These are phyloP conservation scores for Flueggea neowawraea DNA, from an alignment of 441 rosid species.

Conservation along the genomic window DNA sequence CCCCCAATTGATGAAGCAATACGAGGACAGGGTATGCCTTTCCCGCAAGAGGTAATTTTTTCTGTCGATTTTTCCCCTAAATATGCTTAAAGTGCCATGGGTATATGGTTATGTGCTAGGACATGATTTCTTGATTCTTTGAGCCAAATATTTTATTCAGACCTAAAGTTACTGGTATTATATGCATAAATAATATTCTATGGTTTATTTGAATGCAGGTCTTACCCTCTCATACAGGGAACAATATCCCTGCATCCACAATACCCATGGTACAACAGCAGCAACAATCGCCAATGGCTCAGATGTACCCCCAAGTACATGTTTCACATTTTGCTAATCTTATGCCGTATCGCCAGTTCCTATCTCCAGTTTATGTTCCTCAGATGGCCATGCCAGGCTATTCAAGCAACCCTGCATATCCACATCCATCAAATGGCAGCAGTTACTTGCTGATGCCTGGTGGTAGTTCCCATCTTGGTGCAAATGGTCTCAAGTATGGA, in stretches of 20 bases:
- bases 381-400: conserved; percentile 93
- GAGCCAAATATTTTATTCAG: no score
- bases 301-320: conserved; percentile 93
- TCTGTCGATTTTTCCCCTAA: no score
- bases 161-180: not conserved
- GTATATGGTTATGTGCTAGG: no score
- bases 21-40: conserved; percentile 61
- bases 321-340: conserved; percentile 76
- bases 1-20: conserved; percentile 64
- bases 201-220: conserved; percentile 33
- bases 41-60: conserved; percentile 65
- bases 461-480: conserved; percentile 65
- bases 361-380: conserved; percentile 82
- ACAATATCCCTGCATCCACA: conserved; percentile 50
- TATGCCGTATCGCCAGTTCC: conserved; percentile 83
- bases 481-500: conserved; percentile 87
- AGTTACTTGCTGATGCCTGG: conserved; percentile 89
- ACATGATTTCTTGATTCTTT: no score
- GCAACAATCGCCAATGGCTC: conserved; percentile 67
- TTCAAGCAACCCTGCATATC: conserved; percentile 73
- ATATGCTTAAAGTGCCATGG: no score
- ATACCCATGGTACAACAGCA: conserved; percentile 68
- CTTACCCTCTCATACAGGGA: conserved; percentile 39
- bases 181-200: conserved; percentile 1
- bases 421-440: conserved; percentile 86